Evolutionary conservation across 2,329 filamentous ascomycete species (phyloP), one percentile per base, ranked within the genome.

Genomic region (Alternaria conjuncta): DNA sequence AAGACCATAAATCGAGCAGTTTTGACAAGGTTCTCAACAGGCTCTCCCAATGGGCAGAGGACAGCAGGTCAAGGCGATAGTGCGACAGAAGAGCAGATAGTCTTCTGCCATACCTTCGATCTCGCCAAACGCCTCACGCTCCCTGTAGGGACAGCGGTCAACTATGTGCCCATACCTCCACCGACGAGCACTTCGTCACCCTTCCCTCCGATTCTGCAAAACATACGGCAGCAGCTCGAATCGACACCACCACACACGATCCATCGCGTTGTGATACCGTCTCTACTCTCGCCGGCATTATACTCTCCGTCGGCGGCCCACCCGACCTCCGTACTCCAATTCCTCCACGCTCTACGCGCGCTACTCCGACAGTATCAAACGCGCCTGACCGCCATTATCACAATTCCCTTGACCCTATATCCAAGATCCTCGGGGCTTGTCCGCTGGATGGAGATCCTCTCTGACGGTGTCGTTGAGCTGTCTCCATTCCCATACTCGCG

Each of bases 381-480:
- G 3, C 89, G 88, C 18, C 79, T 95, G 5, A 93, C 91, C 1
- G 89, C 88, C 5, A 84, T 97, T 70, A 82, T 93, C 47, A 94
- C 93, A 0, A 80, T 98, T 1, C 94, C 95, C 0, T 83, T 95
- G 1, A 89, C 92, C 0, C 87, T 99, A 1, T 93, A 92, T 75
- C 92, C 94, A 2, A 88, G 95, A 13, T 85, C 83, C 20, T 87
- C 90, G 1, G 94, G 92, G 2, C 84, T 97, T 11, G 89, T 92
- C 11, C 88, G 93, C 53, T 97, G 93, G 92, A 90, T 94, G 66
- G 96, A 99, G 77, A 83, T 93, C 3, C 83, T 98, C 1, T 89
- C 86, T 68, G 96, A 99, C 74, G 93, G 93, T 6, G 92, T 97
- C 7, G 82, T 97, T 21, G 94, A 98, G 80, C 85, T 99, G 13